phyloP scores from a whole-genome alignment of 345 rosid species.

The Brassica carinata region DNA sequence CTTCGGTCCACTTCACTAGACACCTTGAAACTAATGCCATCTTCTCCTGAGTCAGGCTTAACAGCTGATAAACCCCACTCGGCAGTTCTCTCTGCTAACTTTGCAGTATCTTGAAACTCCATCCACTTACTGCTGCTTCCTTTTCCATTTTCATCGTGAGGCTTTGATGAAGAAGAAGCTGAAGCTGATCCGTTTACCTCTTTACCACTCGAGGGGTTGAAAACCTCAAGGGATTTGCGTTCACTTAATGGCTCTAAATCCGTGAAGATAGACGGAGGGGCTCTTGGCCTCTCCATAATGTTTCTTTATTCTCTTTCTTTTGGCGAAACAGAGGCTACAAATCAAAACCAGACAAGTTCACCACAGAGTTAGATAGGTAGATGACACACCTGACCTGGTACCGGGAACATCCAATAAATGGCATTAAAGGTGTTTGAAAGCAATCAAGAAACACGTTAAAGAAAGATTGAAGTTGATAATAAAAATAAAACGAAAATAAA shows the following conservation, averaged over 20 bases:
- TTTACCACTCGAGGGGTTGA: slow-evolving; percentile 35
- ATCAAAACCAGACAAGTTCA: slow-evolving; percentile 25
- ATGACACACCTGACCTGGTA: slow-evolving; percentile 33
- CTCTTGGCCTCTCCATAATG: slow-evolving; percentile 41
- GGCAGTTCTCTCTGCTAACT: slow-evolving; percentile 69
- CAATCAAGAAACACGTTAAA: slow-evolving; percentile 45
- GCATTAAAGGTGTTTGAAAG: slow-evolving; percentile 16
- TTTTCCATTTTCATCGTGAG: slow-evolving; percentile 1
- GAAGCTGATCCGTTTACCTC: slow-evolving; percentile 27
- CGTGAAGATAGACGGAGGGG: slow-evolving; percentile 34
- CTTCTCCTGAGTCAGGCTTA: slow-evolving; percentile 52
- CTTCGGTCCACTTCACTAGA: slow-evolving; percentile 50
- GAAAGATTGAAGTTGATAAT: slow-evolving; percentile 15
- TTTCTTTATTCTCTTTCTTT: slow-evolving; percentile 12
- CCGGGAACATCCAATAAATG: slow-evolving; percentile 34
- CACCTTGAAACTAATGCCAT: slow-evolving; percentile 51
- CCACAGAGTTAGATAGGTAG: slow-evolving; percentile 28
- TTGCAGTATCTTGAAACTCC: slow-evolving; percentile 66
- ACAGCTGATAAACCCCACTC: slow-evolving; percentile 82
- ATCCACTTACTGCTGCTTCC: slow-evolving; percentile 59
- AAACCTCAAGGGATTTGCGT: slow-evolving; percentile 43
- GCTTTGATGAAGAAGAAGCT: slow-evolving; percentile 32
- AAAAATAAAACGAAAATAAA: not conserved
- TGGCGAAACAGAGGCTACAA: slow-evolving; percentile 39
- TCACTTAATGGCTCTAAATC: slow-evolving; percentile 30